Evolutionary conservation across 139 green algal genomes (phyloP).

Genomic region (Closterium sp.): DNA sequence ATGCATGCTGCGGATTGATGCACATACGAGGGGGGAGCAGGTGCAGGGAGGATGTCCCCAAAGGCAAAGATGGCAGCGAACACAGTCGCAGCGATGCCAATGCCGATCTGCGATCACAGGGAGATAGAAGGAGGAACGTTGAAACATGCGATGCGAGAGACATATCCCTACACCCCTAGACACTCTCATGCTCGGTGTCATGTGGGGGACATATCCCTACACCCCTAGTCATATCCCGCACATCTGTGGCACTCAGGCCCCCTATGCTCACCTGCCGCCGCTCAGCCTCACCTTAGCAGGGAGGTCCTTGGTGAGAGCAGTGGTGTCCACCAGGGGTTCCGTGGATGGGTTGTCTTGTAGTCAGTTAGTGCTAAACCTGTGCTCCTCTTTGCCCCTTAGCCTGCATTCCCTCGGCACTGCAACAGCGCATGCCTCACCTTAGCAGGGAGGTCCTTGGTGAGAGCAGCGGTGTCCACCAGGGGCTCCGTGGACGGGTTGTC

Average conservation of each 20-base stretch:
- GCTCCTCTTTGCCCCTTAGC: too few relatives aligned
- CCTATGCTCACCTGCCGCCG: too few relatives aligned
- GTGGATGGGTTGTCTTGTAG: neutral
- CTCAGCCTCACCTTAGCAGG: neutral
- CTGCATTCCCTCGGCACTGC: neutral
- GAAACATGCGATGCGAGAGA: too few relatives aligned
- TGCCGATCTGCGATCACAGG: conserved; percentile 47
- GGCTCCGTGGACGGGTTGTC: neutral
- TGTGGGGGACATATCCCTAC: too few relatives aligned
- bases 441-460: neutral
- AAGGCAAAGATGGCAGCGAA: conserved; percentile 7
- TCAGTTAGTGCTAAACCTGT: too few relatives aligned
- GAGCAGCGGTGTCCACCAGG: neutral
- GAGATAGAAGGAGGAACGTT: too few relatives aligned
- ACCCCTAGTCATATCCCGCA: too few relatives aligned
- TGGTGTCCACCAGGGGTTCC: neutral
- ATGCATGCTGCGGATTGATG: too few relatives aligned
- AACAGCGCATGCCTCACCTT: neutral
- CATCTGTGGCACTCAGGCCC: too few relatives aligned
- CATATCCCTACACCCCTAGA: too few relatives aligned
- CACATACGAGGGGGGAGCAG: too few relatives aligned
- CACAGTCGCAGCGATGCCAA: neutral
- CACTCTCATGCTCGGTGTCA: too few relatives aligned
- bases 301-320: neutral
- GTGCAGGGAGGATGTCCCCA: neutral